Evolutionary conservation across 2,329 filamentous ascomycete species (phyloP), one percentile per base, ranked within the genome.

Genomic region (Orbilia quercus): DNA sequence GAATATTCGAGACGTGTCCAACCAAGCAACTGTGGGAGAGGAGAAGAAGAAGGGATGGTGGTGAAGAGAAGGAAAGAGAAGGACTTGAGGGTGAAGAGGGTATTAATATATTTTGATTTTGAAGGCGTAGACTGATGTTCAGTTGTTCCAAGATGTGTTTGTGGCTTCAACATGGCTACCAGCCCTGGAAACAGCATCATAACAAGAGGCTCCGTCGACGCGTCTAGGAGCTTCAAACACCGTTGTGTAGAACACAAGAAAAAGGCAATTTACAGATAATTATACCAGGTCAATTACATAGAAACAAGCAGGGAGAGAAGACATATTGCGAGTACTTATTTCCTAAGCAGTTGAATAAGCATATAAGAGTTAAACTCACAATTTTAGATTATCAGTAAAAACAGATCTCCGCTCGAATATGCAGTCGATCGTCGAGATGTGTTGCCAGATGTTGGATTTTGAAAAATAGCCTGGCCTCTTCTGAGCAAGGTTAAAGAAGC

Each of bases 401-500:
- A 16, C 16, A 20, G 42, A 45, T 45, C 36, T 12, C 11, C n/a
- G 16, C 7, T 2, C 9, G 42, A 16, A 45, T 45, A 9, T 22
- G 5, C 6, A 16, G n/a, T 7, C 28, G 28, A 31, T 18, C 38
- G 4, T 42, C 38, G 5, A 14, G 28, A 2, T 34, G 47, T 22
- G 47, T 51, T 51, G 47, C 14, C 2, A 12, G 11, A 14, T 31
- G 47, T 51, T 51, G 47, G 50, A 54, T 54, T 36, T 38, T 54
- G 50, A 25, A 22, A 20, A 20, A 47, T 9, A 25, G 18, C 16
- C 44, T 18, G 18, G 16, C 44, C n/a, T n/a, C n/a, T n/a, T 20
- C 44, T 9, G 6, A 47, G 47, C 47, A 51, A 51, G 20, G n/a
- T 12, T 20, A 7, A 54, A 25, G 23, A 28, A 18, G 11, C n/a